These are phyloP conservation scores for Magnusiomyces paraingens DNA, from an alignment of 1,139 yeast genomes.

Conservation along the genomic window DNA sequence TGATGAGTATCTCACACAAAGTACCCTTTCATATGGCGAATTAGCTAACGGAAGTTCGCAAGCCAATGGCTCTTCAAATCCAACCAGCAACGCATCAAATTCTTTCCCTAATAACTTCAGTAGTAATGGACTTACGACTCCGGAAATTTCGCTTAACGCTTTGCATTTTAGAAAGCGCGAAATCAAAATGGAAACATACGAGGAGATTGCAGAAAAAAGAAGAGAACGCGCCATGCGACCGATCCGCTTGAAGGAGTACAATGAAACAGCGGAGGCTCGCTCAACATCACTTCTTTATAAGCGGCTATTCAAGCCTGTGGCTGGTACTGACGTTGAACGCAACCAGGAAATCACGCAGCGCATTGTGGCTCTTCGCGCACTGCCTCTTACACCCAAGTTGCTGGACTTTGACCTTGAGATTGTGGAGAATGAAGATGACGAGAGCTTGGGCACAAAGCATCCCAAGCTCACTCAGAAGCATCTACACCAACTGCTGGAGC, in stretches of 20 bases:
- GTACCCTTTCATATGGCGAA: background rate
- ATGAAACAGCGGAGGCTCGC: slow-evolving; percentile 37
- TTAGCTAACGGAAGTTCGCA: background rate
- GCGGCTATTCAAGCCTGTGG: slow-evolving; percentile 15
- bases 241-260: slow-evolving; percentile 28
- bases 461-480: background rate
- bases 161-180: slow-evolving; percentile 21
- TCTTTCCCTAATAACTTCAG: background rate
- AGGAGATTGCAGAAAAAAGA: slow-evolving; percentile 32
- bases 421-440: slow-evolving; percentile 5
- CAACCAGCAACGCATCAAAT: background rate
- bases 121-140: background rate
- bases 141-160: slow-evolving; percentile 5
- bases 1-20: slow-evolving; percentile 24
- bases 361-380: slow-evolving; percentile 24
- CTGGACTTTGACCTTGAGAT: slow-evolving; percentile 22
- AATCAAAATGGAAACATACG: slow-evolving; percentile 29
- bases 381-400: slow-evolving; percentile 26
- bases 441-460: slow-evolving; percentile 2
- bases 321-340: slow-evolving; percentile 26
- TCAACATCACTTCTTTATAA: slow-evolving; percentile 39
- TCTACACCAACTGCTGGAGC: slow-evolving; percentile 10
- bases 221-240: slow-evolving; percentile 24
- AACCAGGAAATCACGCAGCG: slow-evolving; percentile 27
- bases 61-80: background rate